Conservation (phyloP, 805 yeast genomes). For the Starmera dryadoides region DNA sequence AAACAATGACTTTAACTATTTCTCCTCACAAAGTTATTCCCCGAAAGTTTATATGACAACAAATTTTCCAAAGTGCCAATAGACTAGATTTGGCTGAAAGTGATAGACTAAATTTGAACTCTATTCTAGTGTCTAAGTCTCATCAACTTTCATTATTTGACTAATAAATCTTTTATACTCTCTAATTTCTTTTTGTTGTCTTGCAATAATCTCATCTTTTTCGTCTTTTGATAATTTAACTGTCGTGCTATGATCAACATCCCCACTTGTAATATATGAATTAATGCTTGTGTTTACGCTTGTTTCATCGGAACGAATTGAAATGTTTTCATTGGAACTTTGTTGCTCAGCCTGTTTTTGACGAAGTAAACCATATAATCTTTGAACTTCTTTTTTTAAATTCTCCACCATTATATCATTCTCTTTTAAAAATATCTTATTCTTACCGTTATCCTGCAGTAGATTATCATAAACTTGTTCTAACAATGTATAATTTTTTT, state of each 20-base stretch:
- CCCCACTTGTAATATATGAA: no score
- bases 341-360: not conserved
- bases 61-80: no score
- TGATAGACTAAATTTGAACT: no score
- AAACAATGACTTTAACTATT: no score
- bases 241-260: no score
- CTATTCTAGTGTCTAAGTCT: no score
- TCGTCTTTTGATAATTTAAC: not conserved
- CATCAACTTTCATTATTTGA: slow-evolving; percentile 14
- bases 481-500: slow-evolving; percentile 17
- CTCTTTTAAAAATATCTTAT: slow-evolving; percentile 2
- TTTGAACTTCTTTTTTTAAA: not conserved
- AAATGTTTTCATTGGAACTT: no score
- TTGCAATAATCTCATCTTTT: slow-evolving; percentile 1
- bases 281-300: not conserved
- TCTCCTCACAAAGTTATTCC: no score
- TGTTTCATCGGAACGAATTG: no score
- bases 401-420: slow-evolving; percentile 3
- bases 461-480: slow-evolving; percentile 14
- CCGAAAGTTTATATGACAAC: no score
- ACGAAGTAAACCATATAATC: not conserved
- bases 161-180: slow-evolving; percentile 18
- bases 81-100: no score
- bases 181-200: slow-evolving; percentile 13
- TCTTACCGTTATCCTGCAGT: slow-evolving; percentile 3